A percentile compares a stretch with the other conserved stretches of the same genome.
phyloP scores from a whole-genome alignment of 108 stramenopile species.

The Parmales sp. region DNA sequence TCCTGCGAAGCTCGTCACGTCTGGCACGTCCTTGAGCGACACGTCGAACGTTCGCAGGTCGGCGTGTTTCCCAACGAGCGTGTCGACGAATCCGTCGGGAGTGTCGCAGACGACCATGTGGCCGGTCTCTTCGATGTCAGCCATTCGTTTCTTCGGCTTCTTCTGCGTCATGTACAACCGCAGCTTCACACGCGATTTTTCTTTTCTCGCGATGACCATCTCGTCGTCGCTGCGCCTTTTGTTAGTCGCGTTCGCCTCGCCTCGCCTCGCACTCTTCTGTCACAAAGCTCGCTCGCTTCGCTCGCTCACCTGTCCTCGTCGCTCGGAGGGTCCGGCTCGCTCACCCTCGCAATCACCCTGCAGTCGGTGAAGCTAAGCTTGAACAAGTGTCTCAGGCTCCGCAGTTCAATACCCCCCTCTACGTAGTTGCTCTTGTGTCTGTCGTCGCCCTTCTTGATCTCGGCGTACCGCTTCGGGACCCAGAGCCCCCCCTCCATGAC shows the following conservation, averaged over 20 bases:
- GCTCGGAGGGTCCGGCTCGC: neutral
- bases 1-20: conserved; percentile 19
- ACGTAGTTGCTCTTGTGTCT: neutral
- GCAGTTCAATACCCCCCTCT: neutral
- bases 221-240: neutral
- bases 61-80: neutral
- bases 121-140: conserved; percentile 38
- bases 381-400: neutral
- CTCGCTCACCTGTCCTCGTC: conserved; percentile 6
- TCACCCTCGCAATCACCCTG: neutral
- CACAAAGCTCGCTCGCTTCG: too few species aligned
- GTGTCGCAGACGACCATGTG: conserved; percentile 4
- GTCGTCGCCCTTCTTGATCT: conserved; percentile 11
- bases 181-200: neutral
- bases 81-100: neutral
- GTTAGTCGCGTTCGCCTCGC: neutral
- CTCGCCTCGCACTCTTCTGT: neutral
- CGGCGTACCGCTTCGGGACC: conserved; percentile 9
- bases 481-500: neutral
- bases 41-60: conserved; percentile 22
- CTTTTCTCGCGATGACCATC: conserved; percentile 3
- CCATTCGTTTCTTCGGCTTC: conserved; percentile 44
- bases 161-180: conserved; percentile 36
- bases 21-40: conserved; percentile 21
- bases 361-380: neutral